Evolutionary conservation across 2,329 filamentous ascomycete genomes (phyloP).

Genomic region (Aspergillus caelatus): DNA sequence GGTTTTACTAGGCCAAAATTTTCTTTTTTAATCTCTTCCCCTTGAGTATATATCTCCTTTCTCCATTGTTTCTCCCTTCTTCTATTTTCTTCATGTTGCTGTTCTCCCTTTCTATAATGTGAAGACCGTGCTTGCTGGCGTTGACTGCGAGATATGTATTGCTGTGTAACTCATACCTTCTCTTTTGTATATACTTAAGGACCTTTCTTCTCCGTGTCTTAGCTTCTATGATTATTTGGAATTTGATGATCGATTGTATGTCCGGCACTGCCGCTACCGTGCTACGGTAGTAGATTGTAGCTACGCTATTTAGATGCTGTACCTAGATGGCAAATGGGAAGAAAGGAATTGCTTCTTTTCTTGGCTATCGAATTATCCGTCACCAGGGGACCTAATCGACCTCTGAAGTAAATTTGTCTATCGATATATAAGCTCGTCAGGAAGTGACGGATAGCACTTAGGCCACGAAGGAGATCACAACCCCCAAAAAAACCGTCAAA

Average conservation of each 20-base stretch:
- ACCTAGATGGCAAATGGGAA: background rate
- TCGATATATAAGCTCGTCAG: background rate
- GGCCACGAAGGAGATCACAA: conserved; percentile 5
- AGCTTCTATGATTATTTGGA: background rate
- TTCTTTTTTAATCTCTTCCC: background rate
- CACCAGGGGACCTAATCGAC: background rate
- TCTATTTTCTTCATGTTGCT: conserved; percentile 13
- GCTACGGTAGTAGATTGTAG: background rate
- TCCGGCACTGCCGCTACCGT: background rate
- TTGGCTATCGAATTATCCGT: conserved; percentile 13
- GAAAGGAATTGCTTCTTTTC: conserved; percentile 13
- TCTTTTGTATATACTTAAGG: conserved; percentile 12
- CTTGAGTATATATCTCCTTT: background rate
- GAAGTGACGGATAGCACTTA: conserved; percentile 6
- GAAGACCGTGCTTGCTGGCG: background rate
- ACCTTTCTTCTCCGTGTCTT: background rate
- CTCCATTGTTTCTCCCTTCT: background rate
- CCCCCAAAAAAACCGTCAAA: conserved; percentile 7
- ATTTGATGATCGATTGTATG: background rate
- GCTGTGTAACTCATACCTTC: conserved; percentile 11
- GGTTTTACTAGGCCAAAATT: conserved; percentile 13
- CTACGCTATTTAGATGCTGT: background rate
- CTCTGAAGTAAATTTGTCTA: background rate
- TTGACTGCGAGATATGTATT: conserved; percentile 8
- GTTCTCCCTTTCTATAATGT: background rate